phyloP scores from a whole-genome alignment of 106 monocot species.

The Acorus calamus region DNA sequence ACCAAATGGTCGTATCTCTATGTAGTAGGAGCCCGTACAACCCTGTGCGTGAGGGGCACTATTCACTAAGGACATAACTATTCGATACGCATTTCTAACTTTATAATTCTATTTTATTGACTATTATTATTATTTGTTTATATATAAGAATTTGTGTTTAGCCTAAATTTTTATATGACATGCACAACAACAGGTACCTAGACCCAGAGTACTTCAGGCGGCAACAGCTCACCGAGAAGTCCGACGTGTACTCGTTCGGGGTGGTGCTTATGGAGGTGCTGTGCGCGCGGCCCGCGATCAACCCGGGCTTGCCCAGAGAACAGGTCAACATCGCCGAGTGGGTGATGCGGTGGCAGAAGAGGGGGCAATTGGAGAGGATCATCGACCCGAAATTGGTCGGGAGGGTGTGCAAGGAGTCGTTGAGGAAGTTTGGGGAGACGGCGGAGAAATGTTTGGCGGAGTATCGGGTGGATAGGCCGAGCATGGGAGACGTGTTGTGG shows the following conservation, averaged over 20 bases:
- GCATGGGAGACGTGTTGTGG: constrained; percentile 73
- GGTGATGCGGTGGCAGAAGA: constrained; percentile 47
- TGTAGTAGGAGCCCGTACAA: too few species aligned
- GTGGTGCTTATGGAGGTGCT: constrained; percentile 57
- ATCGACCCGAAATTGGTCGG: constrained; percentile 38
- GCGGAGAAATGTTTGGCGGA: constrained; percentile 58
- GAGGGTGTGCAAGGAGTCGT: constrained; percentile 29
- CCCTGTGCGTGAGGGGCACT: too few species aligned
- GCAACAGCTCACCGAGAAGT: constrained; percentile 39
- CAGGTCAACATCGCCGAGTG: constrained; percentile 59
- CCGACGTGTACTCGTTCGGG: constrained; percentile 51
- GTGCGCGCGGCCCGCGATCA: constrained; percentile 54
- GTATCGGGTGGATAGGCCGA: constrained; percentile 41
- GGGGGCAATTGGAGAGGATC: constrained; percentile 34
- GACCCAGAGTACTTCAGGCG: constrained; percentile 63
- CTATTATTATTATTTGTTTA: too few species aligned
- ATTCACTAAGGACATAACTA: too few species aligned
- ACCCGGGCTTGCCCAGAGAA: constrained; percentile 43
- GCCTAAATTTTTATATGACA: too few species aligned
- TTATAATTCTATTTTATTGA: too few species aligned
- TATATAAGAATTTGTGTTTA: too few species aligned
- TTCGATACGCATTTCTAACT: too few species aligned
- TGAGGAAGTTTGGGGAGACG: constrained; percentile 47
- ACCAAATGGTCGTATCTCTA: too few species aligned
- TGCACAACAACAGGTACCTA: constrained; percentile 10